Evolutionary conservation across 495 filamentous ascomycete species (phyloP), one percentile per base, ranked within the genome.

Genomic region (Hyaloscypha hepaticicola): DNA sequence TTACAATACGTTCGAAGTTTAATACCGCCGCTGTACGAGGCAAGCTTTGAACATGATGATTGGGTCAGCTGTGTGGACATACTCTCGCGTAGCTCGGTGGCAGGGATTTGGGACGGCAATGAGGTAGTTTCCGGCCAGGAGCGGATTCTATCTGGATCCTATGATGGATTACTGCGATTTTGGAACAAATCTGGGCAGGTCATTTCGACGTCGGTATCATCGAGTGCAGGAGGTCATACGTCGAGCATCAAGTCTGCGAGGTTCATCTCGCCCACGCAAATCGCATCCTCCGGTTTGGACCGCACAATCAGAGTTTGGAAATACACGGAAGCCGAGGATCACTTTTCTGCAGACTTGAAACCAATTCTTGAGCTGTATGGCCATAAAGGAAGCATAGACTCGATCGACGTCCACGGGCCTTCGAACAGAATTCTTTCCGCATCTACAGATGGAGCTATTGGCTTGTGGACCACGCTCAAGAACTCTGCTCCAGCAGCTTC

Each of bases 11-110:
- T 96, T 8, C 88, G 92, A 64, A 93, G 92, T 59, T 78, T 96
- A 58, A 87, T 96, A 73, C 95, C 95, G 0, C 96, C 95, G 24
- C 78, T 88, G 14, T 90, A 92, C 73, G 85, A 93, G 49, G 86
- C 93, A 6, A 91, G 89, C 60, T 97, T 96, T 75, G 86, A 96
- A 77, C 93, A 98, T 73, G 93, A 97, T 70, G 94, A 97, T 71
- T 99, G 95, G 95, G 90, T 99, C 33, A 90, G 88, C 73, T 82
- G 85, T n/a, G 89, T 97, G n/a, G 91, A 97, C 70, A 86, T 96
- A 5, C 82, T 94, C 22, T 93, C 90, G 0, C 74, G 69, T 22
- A 85, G 81, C 34, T 92, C 88, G 16, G 75, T 79, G 48, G 86
- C 89, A 24, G 86, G 80, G 24, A 77, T 75, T 50, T 87, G 85